A percentile compares a stretch with the other conserved stretches of the same genome.
These are phyloP conservation scores for Kwoniella dejecticola DNA, from an alignment of 768 basidiomycete species.

Conservation along the genomic window DNA sequence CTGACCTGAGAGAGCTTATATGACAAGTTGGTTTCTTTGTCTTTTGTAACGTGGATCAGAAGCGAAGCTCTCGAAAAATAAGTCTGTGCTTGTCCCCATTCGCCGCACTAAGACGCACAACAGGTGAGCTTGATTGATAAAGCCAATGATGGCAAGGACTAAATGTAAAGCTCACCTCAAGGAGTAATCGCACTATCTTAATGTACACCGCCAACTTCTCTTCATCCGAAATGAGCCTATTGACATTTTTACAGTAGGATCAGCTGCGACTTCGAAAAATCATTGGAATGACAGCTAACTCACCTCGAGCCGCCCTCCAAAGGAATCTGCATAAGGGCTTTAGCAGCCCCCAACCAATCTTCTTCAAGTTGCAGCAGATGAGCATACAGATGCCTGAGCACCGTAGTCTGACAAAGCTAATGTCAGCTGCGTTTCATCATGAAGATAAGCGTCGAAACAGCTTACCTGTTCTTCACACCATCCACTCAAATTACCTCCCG, in stretches of 20 bases:
- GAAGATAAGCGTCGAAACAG: neutral
- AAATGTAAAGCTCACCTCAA: constrained; percentile 66
- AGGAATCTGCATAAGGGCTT: constrained; percentile 87
- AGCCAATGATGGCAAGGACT: no score
- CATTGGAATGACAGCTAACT: no score
- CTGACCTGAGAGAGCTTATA: constrained; percentile 54
- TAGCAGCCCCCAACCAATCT: constrained; percentile 90
- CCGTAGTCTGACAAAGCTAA: constrained; percentile 65
- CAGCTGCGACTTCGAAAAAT: no score
- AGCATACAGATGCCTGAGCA: constrained; percentile 83
- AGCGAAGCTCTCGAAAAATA: constrained; percentile 96
- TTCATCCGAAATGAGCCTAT: constrained; percentile 70
- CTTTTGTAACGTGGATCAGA: constrained; percentile 74
- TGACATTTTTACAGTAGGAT: no score
- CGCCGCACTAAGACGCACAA: constrained; percentile 65
- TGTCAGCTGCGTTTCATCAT: neutral
- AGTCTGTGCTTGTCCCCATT: constrained; percentile 95
- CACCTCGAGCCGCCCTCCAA: constrained; percentile 86
- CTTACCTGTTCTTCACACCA: constrained; percentile 91
- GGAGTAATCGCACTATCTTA: constrained; percentile 85
- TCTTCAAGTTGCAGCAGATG: constrained; percentile 85
- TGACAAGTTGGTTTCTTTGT: constrained; percentile 66
- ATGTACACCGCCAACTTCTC: constrained; percentile 90
- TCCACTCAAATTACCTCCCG: constrained; percentile 68
- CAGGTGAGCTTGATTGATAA: constrained; percentile 15